Evolutionary conservation across 1,284 basidiomycete genomes (phyloP), one percentile per base, ranked within the genome.

Genomic region (Cronartium ribicola): DNA sequence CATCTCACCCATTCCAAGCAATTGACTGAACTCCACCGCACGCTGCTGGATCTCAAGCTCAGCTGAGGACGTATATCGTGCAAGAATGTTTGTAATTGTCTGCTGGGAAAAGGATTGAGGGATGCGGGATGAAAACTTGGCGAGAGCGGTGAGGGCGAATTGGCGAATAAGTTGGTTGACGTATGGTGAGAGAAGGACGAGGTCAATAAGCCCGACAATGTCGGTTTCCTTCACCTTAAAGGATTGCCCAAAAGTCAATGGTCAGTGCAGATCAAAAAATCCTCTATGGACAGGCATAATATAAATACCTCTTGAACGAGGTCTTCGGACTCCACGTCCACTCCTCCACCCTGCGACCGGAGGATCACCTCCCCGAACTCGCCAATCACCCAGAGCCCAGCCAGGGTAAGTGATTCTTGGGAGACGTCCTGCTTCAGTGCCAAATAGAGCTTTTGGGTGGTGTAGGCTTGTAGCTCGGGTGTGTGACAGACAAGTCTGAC

Each of bases 1-100:
- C 43, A 94, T 84, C 29, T 80, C 78, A 57, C 92, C 89, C 22
- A 87, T 87, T 37, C 67, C 57, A 79, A 94, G 90, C 77, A 98
- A 81, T 78, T 87, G 91, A 0, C 90, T 90, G 81, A 94, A 98
- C 82, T 99, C 96, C 7, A 98, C 92, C 0, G 93, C 89, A 60
- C 96, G 88, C 81, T 98, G 94, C 81, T 98, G 96, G 62, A 96
- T 85, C 82, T 99, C 96, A 29, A 98, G 84, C 81, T 98, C 94
- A 0, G 89, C 89, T 79, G 88, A 94, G 7, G 88, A 89, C 59
- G 89, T 89, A 81, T 90, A 94, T 63, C 85, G 85, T 39, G 87
- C 86, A 40, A 95, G 85, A n/a, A 93, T 82, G 62, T 87, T 88
- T 29, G 85, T 85, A 77, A 93, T 90, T 51, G 91, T 87, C 73